phyloP scores from a whole-genome alignment of 2,329 filamentous ascomycete species.

The Apiospora malaysiana region DNA sequence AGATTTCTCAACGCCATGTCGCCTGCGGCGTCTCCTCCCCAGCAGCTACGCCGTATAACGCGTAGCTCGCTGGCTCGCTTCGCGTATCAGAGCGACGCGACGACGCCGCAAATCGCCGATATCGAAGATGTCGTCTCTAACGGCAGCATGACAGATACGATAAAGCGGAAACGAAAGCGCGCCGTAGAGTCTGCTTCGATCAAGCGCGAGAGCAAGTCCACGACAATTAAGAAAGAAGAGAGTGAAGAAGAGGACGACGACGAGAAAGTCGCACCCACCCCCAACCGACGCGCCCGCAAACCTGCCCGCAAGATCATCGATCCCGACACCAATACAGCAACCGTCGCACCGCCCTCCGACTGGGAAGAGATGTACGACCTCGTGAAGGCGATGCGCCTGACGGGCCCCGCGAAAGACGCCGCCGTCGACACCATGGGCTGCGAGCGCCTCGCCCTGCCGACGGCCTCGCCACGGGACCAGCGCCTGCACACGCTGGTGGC shows the following conservation, averaged over 20 bases:
- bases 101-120: slow-evolving; percentile 28
- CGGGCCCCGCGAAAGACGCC: slow-evolving; percentile 68
- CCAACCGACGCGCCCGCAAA: slow-evolving; percentile 31
- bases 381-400: slow-evolving; percentile 77
- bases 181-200: slow-evolving; percentile 22
- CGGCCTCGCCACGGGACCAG: slow-evolving; percentile 59
- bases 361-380: slow-evolving; percentile 81
- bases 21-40: slow-evolving; percentile 32
- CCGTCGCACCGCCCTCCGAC: slow-evolving; percentile 34
- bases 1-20: slow-evolving; percentile 30
- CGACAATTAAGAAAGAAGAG: slow-evolving; percentile 1
- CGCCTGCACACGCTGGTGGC: slow-evolving; percentile 87
- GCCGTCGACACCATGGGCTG: slow-evolving; percentile 99
- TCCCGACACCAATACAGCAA: slow-evolving; percentile 29
- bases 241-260: slow-evolving; percentile 28
- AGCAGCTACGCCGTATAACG: slow-evolving; percentile 39
- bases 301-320: slow-evolving; percentile 35
- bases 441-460: slow-evolving; percentile 69
- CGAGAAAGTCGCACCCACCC: slow-evolving; percentile 16
- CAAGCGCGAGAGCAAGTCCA: not conserved
- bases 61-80: slow-evolving; percentile 41
- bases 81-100: slow-evolving; percentile 31
- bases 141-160: slow-evolving; percentile 19
- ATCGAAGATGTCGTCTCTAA: slow-evolving; percentile 38
- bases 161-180: slow-evolving; percentile 36